Evolutionary conservation across 75 land plant genomes (phyloP).

Genomic region (Selaginella tamariscina): DNA sequence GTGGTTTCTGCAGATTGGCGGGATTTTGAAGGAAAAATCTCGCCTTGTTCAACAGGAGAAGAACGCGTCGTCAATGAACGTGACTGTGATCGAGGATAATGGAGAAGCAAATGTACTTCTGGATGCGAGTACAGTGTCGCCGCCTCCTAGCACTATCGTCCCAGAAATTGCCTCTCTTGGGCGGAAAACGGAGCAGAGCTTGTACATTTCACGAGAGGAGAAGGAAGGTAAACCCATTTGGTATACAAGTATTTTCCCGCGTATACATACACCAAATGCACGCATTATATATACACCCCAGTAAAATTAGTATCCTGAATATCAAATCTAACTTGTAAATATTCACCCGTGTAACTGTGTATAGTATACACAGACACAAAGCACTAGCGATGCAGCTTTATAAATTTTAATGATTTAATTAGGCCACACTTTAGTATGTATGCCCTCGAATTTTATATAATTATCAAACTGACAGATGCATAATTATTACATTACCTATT

Average conservation of each 20-base stretch:
- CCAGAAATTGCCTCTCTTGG: constrained; percentile 39
- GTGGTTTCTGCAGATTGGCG: neutral
- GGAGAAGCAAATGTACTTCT: neutral
- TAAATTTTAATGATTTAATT: too few relatives aligned
- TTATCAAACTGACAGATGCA: too few relatives aligned
- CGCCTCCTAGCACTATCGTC: neutral
- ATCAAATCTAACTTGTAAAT: too few relatives aligned
- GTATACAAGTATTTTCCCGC: neutral
- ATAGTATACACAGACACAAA: too few relatives aligned
- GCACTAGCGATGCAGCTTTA: too few relatives aligned
- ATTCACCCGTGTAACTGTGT: too few relatives aligned
- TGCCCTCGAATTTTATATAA: too few relatives aligned
- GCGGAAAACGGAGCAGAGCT: constrained; percentile 36
- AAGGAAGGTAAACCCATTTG: neutral
- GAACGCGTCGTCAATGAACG: neutral
- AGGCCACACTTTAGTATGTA: too few relatives aligned
- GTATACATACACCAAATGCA: neutral
- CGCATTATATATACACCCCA: too few relatives aligned
- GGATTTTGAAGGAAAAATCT: neutral
- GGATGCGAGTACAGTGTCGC: neutral
- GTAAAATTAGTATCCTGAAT: too few relatives aligned
- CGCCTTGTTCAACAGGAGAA: neutral
- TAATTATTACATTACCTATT: too few relatives aligned
- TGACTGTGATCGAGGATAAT: neutral
- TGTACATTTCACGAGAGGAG: constrained; percentile 45